A percentile compares a stretch with the other conserved stretches of the same genome.
Evolutionary conservation across 352 stramenopile species (phyloP).

Genomic region (Aphanomyces euteiches): DNA sequence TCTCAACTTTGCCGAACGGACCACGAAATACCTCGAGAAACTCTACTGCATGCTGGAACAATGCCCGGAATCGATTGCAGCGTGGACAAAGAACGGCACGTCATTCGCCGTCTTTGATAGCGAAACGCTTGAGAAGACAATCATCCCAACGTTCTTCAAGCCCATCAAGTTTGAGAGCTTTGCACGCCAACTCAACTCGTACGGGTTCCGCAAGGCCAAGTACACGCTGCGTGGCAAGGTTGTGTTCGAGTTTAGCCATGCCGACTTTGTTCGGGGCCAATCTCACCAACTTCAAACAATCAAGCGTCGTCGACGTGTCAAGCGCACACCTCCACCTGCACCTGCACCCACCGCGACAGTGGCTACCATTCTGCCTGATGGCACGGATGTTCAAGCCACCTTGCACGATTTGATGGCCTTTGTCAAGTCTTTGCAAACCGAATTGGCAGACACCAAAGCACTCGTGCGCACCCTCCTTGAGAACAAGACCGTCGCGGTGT

Average conservation of each 20-base stretch:
- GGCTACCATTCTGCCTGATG: constrained; percentile 2
- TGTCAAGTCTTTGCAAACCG: constrained; percentile 24
- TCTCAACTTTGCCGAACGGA: constrained; percentile 24
- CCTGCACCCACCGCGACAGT: neutral
- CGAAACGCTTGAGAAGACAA: constrained; percentile 73
- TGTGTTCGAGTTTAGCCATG: constrained; percentile 28
- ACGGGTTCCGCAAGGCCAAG: constrained; percentile 82
- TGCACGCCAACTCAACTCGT: constrained; percentile 94
- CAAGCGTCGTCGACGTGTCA: constrained; percentile 26
- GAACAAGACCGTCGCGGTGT: constrained; percentile 5
- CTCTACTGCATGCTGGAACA: constrained; percentile 28
- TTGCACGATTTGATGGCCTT: constrained; percentile 27
- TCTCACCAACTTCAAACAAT: constrained; percentile 27
- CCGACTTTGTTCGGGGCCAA: constrained; percentile 28
- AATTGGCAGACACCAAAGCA: constrained; percentile 27
- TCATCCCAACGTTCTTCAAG: constrained; percentile 94
- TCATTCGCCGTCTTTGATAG: constrained; percentile 85
- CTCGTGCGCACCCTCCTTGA: constrained; percentile 26
- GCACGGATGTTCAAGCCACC: constrained; percentile 15
- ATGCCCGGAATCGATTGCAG: constrained; percentile 25
- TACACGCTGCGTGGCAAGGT: constrained; percentile 19
- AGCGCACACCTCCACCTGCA: neutral
- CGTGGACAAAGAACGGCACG: constrained; percentile 68
- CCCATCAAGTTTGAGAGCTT: constrained; percentile 95
- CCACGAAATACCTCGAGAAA: constrained; percentile 31